Evolutionary conservation across 345 rosid species (phyloP).

Genomic region (Kandelia obovata): DNA sequence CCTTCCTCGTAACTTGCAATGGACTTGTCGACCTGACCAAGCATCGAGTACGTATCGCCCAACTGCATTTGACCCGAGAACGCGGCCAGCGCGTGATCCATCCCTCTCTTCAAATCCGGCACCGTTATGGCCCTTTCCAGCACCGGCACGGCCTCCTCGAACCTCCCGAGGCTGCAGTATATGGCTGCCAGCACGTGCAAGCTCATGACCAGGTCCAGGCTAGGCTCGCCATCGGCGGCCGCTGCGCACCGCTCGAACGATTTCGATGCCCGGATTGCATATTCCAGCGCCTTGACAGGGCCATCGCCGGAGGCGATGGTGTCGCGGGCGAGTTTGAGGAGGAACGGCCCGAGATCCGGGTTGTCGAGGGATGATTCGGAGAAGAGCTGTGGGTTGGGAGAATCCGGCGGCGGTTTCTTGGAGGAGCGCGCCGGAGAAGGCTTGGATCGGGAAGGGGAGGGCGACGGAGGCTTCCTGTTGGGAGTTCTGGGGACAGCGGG

Average conservation of each 20-base stretch:
- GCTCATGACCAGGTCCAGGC: conserved; percentile 92
- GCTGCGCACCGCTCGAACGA: conserved; percentile 83
- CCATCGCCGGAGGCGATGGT: conserved; percentile 95
- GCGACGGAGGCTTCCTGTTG: conserved; percentile 57
- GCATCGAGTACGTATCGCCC: conserved; percentile 93
- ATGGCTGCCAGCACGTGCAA: conserved; percentile 93
- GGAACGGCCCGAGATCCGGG: conserved; percentile 98
- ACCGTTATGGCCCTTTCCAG: conserved; percentile 77
- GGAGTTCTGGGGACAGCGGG: conserved; percentile 33
- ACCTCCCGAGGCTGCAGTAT: conserved; percentile 87
- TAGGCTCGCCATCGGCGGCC: conserved; percentile 66
- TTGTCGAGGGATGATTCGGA: conserved; percentile 80
- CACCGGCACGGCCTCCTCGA: conserved; percentile 88
- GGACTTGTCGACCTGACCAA: conserved; percentile 88
- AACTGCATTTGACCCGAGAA: conserved; percentile 97
- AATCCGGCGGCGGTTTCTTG: conserved; percentile 71
- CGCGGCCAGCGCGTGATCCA: conserved; percentile 86
- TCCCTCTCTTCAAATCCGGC: conserved; percentile 67
- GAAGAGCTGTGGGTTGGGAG: conserved; percentile 34
- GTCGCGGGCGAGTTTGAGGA: conserved; percentile 89
- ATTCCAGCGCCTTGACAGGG: conserved; percentile 80
- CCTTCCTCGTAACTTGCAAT: conserved; percentile 84
- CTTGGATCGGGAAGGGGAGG: conserved; percentile 76
- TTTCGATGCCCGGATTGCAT: conserved; percentile 80
- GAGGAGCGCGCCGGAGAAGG: conserved; percentile 66